phyloP scores from a whole-genome alignment of 345 rosid genomes.

The Corymbia maculata region DNA sequence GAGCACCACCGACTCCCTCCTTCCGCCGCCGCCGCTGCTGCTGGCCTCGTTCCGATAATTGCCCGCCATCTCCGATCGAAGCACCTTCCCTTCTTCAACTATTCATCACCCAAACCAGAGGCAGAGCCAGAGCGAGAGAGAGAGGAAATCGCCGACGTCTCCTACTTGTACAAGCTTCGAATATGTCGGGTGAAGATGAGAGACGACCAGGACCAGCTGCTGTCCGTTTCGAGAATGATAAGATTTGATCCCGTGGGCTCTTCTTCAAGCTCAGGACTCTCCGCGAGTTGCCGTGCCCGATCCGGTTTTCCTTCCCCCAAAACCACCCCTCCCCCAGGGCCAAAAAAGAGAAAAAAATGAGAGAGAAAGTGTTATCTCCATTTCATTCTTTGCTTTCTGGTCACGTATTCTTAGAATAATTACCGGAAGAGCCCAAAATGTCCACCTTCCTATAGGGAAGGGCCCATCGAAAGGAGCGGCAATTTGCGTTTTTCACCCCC shows the following conservation, averaged over 20 bases:
- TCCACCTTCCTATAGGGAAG: neutral
- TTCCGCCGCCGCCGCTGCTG: constrained; percentile 33
- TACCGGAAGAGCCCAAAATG: neutral
- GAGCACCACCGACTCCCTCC: constrained; percentile 52
- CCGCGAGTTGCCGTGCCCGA: neutral
- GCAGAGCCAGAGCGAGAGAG: neutral
- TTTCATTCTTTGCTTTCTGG: neutral
- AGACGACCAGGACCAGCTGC: neutral
- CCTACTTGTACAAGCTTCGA: neutral
- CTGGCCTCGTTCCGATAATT: constrained; percentile 52
- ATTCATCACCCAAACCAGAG: neutral
- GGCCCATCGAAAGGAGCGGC: neutral
- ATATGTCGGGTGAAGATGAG: neutral
- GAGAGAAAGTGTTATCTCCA: neutral
- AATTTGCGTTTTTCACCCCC: neutral
- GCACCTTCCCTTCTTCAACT: neutral
- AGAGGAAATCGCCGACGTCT: neutral
- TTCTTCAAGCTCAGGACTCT: neutral
- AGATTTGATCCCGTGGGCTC: neutral
- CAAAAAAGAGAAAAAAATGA: too few relatives aligned
- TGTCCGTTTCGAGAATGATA: too few relatives aligned
- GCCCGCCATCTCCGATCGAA: constrained; percentile 21
- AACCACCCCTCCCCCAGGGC: too few relatives aligned
- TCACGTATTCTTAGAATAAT: neutral
- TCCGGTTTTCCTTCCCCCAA: neutral